These are phyloP conservation scores for Cystobasidium tubakii DNA, from an alignment of 768 basidiomycete species.

Conservation along the genomic window DNA sequence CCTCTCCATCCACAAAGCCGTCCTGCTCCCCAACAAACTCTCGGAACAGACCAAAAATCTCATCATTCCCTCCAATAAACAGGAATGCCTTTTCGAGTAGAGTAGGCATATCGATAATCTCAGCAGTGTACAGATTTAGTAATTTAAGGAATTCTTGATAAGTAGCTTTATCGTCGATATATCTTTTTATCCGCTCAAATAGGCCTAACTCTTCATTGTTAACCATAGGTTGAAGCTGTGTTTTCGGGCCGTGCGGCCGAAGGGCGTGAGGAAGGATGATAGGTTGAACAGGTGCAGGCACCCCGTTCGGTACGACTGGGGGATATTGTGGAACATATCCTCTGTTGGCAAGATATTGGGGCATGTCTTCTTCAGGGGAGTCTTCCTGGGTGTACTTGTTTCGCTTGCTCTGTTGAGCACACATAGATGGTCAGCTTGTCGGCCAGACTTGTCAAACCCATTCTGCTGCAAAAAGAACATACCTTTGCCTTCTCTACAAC, in stretches of 20 bases:
- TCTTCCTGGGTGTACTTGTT: conserved; percentile 1
- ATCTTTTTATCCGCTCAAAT: conserved; percentile 75
- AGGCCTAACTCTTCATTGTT: conserved; percentile 70
- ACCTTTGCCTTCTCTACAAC: conserved; percentile 26
- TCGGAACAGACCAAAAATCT: conserved; percentile 68
- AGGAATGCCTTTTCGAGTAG: conserved; percentile 72
- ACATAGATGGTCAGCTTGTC: not conserved
- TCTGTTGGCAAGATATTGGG: not conserved
- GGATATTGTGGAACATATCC: not conserved
- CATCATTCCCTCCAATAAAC: conserved; percentile 68
- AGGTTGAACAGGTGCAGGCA: conserved; percentile 31
- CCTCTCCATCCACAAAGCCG: conserved; percentile 45
- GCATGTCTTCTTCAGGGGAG: not conserved
- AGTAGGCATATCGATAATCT: conserved; percentile 77
- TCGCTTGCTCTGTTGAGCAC: conserved; percentile 14
- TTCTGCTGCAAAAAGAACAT: not conserved
- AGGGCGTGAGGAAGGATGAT: conserved; percentile 31
- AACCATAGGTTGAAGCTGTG: conserved; percentile 41
- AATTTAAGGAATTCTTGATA: conserved; percentile 86
- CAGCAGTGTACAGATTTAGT: conserved; percentile 79
- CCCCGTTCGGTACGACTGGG: not conserved
- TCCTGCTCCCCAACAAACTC: conserved; percentile 60
- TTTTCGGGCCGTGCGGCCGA: conserved; percentile 36
- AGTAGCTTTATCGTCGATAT: conserved; percentile 53
- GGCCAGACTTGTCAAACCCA: no score